These are phyloP conservation scores for Penicillium taxi DNA, from an alignment of 495 filamentous ascomycete species.

Conservation along the genomic window DNA sequence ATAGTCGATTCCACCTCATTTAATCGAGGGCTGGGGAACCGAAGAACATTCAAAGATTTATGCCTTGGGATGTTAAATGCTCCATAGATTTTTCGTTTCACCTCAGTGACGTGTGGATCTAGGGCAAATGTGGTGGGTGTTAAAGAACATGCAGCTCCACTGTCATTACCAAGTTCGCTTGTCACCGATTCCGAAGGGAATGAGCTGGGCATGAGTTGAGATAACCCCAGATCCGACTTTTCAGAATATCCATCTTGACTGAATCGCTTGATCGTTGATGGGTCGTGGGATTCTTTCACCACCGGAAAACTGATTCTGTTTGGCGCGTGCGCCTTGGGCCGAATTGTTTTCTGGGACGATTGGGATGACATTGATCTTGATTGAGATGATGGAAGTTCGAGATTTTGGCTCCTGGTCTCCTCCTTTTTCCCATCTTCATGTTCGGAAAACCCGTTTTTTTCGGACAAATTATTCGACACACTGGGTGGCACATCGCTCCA, in stretches of 20 bases:
- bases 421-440: too few relatives aligned
- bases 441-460: too few relatives aligned
- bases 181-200: slow-evolving; percentile 8
- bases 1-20: slow-evolving; percentile 25
- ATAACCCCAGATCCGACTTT: slow-evolving; percentile 28
- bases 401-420: neutral
- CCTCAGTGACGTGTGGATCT: slow-evolving; percentile 18
- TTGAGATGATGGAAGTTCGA: slow-evolving; percentile 10
- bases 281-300: slow-evolving; percentile 70
- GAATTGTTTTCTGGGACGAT: slow-evolving; percentile 25
- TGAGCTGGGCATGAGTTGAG: slow-evolving; percentile 11
- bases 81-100: slow-evolving; percentile 16
- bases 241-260: slow-evolving; percentile 54
- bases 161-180: slow-evolving; percentile 5
- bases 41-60: slow-evolving; percentile 19
- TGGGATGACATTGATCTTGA: slow-evolving; percentile 21
- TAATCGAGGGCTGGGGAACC: slow-evolving; percentile 19
- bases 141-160: slow-evolving; percentile 10
- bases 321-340: slow-evolving; percentile 16
- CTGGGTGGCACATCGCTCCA: too few relatives aligned
- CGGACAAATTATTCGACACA: too few relatives aligned
- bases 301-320: slow-evolving; percentile 57
- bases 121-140: slow-evolving; percentile 5
- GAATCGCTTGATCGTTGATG: slow-evolving; percentile 54
- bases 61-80: slow-evolving; percentile 24